Conservation (phyloP, 495 filamentous ascomycete species). For the Antarctomyces pellizariae region DNA sequence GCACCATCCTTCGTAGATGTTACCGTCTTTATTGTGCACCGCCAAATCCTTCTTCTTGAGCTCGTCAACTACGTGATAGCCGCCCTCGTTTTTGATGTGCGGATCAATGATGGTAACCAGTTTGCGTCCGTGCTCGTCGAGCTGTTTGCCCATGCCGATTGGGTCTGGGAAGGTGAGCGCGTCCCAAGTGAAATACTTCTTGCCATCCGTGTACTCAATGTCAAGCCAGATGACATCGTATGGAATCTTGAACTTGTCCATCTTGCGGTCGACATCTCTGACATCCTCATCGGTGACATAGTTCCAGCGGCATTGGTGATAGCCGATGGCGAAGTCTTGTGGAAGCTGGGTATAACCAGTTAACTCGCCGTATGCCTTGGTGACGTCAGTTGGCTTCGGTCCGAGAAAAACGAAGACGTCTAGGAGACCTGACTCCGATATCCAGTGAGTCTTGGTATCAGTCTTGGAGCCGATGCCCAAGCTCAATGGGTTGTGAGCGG, state of each 20-base stretch:
- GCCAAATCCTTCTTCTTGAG: slow-evolving; percentile 63
- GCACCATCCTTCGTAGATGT: slow-evolving; percentile 86
- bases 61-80: slow-evolving; percentile 54
- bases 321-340: slow-evolving; percentile 73
- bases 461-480: slow-evolving; percentile 44
- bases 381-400: slow-evolving; percentile 58
- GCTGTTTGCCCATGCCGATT: slow-evolving; percentile 62
- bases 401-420: slow-evolving; percentile 91
- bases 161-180: slow-evolving; percentile 66
- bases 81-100: slow-evolving; percentile 79
- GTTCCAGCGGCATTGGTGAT: slow-evolving; percentile 98
- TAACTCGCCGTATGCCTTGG: slow-evolving; percentile 64
- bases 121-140: slow-evolving; percentile 66
- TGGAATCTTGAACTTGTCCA: slow-evolving; percentile 82
- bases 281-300: slow-evolving; percentile 94
- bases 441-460: slow-evolving; percentile 83
- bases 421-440: slow-evolving; percentile 73
- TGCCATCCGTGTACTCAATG: slow-evolving; percentile 85
- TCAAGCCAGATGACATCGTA: slow-evolving; percentile 99
- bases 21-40: slow-evolving; percentile 71
- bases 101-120: slow-evolving; percentile 89
- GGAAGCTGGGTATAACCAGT: slow-evolving; percentile 85
- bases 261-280: slow-evolving; percentile 83
- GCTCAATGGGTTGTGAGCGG: slow-evolving; percentile 48
- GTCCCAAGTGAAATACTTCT: slow-evolving; percentile 98